Evolutionary conservation across 1,284 basidiomycete genomes (phyloP).

Genomic region (Cryptococcus amylolentus): DNA sequence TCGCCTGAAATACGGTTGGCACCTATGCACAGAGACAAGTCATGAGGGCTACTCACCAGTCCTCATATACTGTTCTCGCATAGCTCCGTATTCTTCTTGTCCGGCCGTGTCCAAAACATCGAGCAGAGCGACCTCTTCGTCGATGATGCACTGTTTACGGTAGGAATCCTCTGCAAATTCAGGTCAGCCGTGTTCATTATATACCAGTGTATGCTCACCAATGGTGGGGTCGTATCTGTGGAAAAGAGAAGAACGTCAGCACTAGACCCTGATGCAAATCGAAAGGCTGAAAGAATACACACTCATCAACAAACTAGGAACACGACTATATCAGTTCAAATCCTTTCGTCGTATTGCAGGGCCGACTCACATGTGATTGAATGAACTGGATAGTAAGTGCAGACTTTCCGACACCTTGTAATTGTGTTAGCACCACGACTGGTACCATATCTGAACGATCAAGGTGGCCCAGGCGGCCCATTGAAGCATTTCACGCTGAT

Average conservation of each 20-base stretch:
- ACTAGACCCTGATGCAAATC: background rate
- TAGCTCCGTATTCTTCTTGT: slow-evolving; percentile 90
- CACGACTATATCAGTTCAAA: slow-evolving; percentile 10
- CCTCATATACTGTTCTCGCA: slow-evolving; percentile 51
- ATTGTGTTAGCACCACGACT: slow-evolving; percentile 4
- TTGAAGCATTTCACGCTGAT: background rate
- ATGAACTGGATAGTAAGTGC: slow-evolving; percentile 96
- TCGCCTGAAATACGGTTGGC: slow-evolving; percentile 67
- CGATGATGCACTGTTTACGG: slow-evolving; percentile 92
- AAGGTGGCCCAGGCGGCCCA: background rate
- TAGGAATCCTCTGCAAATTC: slow-evolving; percentile 68
- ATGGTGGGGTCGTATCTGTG: slow-evolving; percentile 87
- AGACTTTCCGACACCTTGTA: slow-evolving; percentile 90
- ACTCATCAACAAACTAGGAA: slow-evolving; percentile 84
- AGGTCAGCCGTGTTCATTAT: slow-evolving; percentile 1
- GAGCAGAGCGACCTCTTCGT: slow-evolving; percentile 94
- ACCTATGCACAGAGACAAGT: background rate
- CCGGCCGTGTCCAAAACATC: slow-evolving; percentile 98
- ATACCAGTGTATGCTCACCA: slow-evolving; percentile 46
- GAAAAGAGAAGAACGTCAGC: slow-evolving; percentile 6
- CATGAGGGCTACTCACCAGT: slow-evolving; percentile 49
- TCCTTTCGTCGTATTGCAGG: background rate
- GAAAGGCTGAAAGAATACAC: slow-evolving; percentile 11
- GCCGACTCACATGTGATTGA: slow-evolving; percentile 55
- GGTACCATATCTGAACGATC: background rate